Evolutionary conservation across 495 filamentous ascomycete species (phyloP), one percentile per base, ranked within the genome.

Genomic region (Delitschia confertaspora): DNA sequence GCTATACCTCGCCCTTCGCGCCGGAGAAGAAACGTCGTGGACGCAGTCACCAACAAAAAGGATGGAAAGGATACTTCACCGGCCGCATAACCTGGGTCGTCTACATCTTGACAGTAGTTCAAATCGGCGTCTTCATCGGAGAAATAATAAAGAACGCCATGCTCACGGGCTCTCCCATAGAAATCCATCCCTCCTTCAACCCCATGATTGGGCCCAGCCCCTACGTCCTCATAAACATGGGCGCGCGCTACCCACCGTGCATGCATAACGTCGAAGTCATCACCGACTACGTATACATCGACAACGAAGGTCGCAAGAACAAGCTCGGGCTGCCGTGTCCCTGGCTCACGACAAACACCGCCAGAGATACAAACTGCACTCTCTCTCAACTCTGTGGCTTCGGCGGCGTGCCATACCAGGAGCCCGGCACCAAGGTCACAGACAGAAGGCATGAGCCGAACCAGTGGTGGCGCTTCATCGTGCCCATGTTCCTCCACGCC

Each of bases 401-500:
- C 49, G 63, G 65, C 37, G 84, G 82, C 30, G 76, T 85, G 6
- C 74, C 78, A 1, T 75, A 82, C 42, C 82, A 80, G 10, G 38
- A 54, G 5, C 48, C 57, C 1, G 45, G 45, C 18, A 66, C 67
- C 32, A 61, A 60, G 11, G 56, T 70, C 29, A 58, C 65, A 35
- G 69, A 73, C 33, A 58, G 23, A 19, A 13, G 53, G 5, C 69
- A 65, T 3, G 73, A 74, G 39, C 91, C 91, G 11, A 79, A 95
- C 55, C 91, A 98, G 60, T 96, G 91, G 91, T 98, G 76, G 59
- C 80, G 91, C 37, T 95, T 98, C 66, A 95, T 98, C 60, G 66
- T 79, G 13, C 91, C 91, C 33, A 96, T 98, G 43, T 98, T 98
- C 69, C 62, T 95, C 47, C 91, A 98, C 57, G 85, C 83, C 19